A percentile compares a stretch with the other conserved stretches of the same genome.
Evolutionary conservation across 805 yeast genomes (phyloP).

Genomic region (Metschnikowia colocasiae): DNA sequence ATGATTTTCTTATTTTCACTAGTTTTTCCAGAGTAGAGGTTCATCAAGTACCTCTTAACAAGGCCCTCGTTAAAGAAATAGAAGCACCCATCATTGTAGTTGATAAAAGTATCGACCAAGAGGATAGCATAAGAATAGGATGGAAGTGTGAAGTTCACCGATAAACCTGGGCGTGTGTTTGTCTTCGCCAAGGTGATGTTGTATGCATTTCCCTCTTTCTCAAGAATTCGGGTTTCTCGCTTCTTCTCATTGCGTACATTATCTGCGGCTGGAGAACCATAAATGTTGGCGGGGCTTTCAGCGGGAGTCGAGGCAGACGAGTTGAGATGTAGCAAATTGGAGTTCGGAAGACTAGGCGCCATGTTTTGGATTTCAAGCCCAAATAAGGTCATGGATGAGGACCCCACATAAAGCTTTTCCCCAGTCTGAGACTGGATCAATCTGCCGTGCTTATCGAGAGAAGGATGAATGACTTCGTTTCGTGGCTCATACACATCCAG

Average conservation of each 20-base stretch:
- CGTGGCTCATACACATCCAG: constrained; percentile 1
- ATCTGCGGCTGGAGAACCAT: constrained; percentile 11
- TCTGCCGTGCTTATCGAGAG: constrained; percentile 67
- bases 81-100: constrained; percentile 80
- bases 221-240: constrained; percentile 56
- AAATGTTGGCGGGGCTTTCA: constrained; percentile 8
- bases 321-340: constrained; percentile 16
- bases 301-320: constrained; percentile 16
- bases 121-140: constrained; percentile 73
- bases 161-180: constrained; percentile 61
- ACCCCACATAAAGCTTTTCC: constrained; percentile 71
- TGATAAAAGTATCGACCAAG: constrained; percentile 69
- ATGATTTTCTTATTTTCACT: constrained; percentile 37
- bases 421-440: constrained; percentile 73
- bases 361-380: constrained; percentile 72
- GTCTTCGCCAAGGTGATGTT: constrained; percentile 65
- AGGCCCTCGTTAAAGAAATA: constrained; percentile 81
- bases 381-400: constrained; percentile 78
- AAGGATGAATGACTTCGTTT: constrained; percentile 62
- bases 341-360: constrained; percentile 37
- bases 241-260: constrained; percentile 17
- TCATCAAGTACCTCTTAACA: constrained; percentile 61
- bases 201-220: constrained; percentile 75
- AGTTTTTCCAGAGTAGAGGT: constrained; percentile 54
- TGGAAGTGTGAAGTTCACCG: constrained; percentile 70